Evolutionary conservation across 148 eudicot species (phyloP).

Genomic region (Talinum fruticosum): DNA sequence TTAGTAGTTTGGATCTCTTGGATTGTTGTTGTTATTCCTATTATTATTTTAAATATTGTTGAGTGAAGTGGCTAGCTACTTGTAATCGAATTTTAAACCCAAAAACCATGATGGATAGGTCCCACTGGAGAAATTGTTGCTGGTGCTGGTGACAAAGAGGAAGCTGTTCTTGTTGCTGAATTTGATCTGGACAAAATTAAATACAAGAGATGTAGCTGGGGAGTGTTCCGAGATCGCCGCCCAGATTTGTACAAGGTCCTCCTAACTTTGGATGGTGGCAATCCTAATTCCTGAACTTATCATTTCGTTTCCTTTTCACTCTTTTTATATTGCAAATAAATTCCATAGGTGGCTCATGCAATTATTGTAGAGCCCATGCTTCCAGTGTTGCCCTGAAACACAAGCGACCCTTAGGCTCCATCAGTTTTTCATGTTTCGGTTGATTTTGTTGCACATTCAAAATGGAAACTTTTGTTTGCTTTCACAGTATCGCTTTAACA

Average conservation of each 20-base stretch:
- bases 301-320: background rate
- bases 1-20: background rate
- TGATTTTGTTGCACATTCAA: slow-evolving; percentile 1
- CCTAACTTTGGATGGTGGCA: slow-evolving; percentile 85
- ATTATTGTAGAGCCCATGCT: slow-evolving; percentile 1
- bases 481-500: background rate
- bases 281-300: slow-evolving; percentile 29
- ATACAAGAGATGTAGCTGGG: slow-evolving; percentile 83
- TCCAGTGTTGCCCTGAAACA: background rate
- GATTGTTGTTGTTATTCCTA: no score
- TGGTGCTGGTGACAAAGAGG: slow-evolving; percentile 72
- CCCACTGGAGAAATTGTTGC: slow-evolving; percentile 89
- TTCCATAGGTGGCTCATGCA: slow-evolving; percentile 19
- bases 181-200: slow-evolving; percentile 81
- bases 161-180: slow-evolving; percentile 73
- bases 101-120: slow-evolving; percentile 36
- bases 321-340: background rate
- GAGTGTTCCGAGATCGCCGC: slow-evolving; percentile 87
- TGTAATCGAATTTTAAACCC: background rate
- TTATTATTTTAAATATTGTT: background rate
- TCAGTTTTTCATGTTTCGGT: slow-evolving; percentile 3
- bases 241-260: slow-evolving; percentile 96
- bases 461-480: slow-evolving; percentile 6
- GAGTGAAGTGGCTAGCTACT: background rate
- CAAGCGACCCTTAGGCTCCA: background rate